A percentile compares a stretch with the other conserved stretches of the same genome.
These are phyloP conservation scores for Talaromyces liani DNA, from an alignment of 495 filamentous ascomycete species.

Conservation along the genomic window DNA sequence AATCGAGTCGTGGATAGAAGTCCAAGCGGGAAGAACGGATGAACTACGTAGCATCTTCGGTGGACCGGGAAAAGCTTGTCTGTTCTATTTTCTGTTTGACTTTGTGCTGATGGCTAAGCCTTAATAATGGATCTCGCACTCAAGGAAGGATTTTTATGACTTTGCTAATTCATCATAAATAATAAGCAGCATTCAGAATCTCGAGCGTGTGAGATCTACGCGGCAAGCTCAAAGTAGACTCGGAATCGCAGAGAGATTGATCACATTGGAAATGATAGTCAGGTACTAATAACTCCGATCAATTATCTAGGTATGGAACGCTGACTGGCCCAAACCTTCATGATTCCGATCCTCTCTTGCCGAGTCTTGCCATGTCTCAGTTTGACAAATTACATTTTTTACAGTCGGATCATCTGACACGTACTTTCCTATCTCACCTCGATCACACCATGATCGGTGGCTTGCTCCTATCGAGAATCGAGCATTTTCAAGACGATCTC, in stretches of 20 bases:
- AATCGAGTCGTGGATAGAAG: neutral
- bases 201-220: no score
- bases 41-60: neutral
- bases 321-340: neutral
- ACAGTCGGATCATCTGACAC: neutral
- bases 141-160: neutral
- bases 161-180: no score
- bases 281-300: neutral
- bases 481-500: neutral
- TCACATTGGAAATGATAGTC: neutral
- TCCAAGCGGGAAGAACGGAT: neutral
- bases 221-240: no score
- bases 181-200: no score
- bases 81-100: neutral
- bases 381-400: neutral
- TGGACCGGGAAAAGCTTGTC: neutral
- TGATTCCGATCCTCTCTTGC: neutral
- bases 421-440: neutral
- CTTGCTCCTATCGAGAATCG: neutral
- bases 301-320: neutral
- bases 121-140: neutral
- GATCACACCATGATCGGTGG: neutral
- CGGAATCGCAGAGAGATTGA: no score
- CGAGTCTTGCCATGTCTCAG: no score
- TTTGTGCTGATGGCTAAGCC: neutral